Conservation (phyloP, 2,329 filamentous ascomycete species). For the Colletotrichum sp. region DNA sequence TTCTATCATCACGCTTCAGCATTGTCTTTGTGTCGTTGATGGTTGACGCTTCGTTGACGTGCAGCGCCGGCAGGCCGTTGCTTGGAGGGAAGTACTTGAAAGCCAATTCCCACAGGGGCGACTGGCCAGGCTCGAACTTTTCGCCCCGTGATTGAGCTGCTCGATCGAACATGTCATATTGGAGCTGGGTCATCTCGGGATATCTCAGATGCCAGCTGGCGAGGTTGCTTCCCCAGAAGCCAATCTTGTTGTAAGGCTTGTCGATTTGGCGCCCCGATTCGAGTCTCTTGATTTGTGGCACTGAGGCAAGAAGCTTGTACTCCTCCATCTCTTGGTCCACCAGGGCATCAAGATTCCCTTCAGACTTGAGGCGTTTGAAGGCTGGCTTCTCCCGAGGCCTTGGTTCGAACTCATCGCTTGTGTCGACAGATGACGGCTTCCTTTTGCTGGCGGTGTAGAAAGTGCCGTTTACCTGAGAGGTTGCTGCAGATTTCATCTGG, state of each 20-base stretch:
- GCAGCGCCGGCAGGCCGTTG: conserved; percentile 15
- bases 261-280: conserved; percentile 64
- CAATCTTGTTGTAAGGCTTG: conserved; percentile 57
- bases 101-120: conserved; percentile 59
- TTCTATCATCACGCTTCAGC: conserved; percentile 27
- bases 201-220: conserved; percentile 66
- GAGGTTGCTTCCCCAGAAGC: conserved; percentile 62
- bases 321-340: conserved; percentile 45
- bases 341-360: conserved; percentile 41
- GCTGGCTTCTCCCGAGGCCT: conserved; percentile 43
- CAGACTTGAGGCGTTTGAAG: conserved; percentile 62
- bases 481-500: conserved; percentile 23
- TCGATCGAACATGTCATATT: conserved; percentile 60
- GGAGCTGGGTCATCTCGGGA: conserved; percentile 67
- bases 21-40: conserved; percentile 21
- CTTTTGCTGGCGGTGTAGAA: conserved; percentile 60
- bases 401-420: conserved; percentile 56
- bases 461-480: conserved; percentile 21
- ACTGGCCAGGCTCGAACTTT: conserved; percentile 56
- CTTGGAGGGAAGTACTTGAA: conserved; percentile 63
- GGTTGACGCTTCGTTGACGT: background rate
- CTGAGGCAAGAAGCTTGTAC: conserved; percentile 48
- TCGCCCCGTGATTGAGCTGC: conserved; percentile 57
- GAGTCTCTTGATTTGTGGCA: conserved; percentile 54
- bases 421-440: conserved; percentile 53